Conservation (phyloP, 257 asterid genomes). For the Pogostemon cablin region DNA sequence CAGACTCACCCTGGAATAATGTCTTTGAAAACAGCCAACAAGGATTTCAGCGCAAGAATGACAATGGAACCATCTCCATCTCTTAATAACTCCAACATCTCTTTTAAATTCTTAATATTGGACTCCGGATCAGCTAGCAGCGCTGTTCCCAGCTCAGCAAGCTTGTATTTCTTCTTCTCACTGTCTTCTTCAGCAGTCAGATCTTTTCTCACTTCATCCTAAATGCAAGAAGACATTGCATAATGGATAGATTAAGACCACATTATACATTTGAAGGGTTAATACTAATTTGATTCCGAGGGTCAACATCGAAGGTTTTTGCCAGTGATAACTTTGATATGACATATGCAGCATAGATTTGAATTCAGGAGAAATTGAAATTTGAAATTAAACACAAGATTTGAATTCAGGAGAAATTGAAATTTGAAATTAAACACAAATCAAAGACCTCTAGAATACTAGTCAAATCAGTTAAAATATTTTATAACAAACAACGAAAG, state of each 20-base stretch:
- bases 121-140: constrained; percentile 90
- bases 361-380: constrained; percentile 3
- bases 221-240: constrained; percentile 11
- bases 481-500: constrained; percentile 11
- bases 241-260: not conserved
- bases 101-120: constrained; percentile 74
- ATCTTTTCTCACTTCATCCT: constrained; percentile 89
- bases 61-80: constrained; percentile 64
- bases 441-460: constrained; percentile 15
- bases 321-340: not conserved
- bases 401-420: constrained; percentile 3
- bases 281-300: not conserved
- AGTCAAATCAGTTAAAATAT: not conserved
- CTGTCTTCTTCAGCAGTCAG: constrained; percentile 74
- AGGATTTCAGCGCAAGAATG: constrained; percentile 72
- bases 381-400: constrained; percentile 4
- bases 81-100: constrained; percentile 80
- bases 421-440: not conserved
- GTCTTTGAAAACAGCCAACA: constrained; percentile 94
- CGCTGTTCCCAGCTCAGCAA: constrained; percentile 91
- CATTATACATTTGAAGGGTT: not conserved
- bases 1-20: constrained; percentile 88
- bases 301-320: not conserved
- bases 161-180: constrained; percentile 70
- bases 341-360: constrained; percentile 10